phyloP scores from a whole-genome alignment of 768 basidiomycete genomes.

The Tricholoma matsutake region DNA sequence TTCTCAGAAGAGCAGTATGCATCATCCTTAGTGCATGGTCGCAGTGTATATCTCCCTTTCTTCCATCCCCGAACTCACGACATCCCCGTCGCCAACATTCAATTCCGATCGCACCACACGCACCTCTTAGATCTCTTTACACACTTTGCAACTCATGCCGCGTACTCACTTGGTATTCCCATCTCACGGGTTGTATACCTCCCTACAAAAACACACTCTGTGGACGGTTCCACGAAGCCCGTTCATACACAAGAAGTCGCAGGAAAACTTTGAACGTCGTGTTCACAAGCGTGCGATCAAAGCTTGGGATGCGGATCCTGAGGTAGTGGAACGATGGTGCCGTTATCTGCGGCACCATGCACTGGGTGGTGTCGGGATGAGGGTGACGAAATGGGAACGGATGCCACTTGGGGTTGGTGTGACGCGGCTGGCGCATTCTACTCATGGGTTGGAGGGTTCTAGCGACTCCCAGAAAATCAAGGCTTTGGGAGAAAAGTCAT shows the following conservation, averaged over 20 bases:
- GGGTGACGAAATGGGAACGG: constrained; percentile 75
- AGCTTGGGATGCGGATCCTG: constrained; percentile 83
- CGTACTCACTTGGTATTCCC: constrained; percentile 81
- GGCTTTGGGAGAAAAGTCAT: constrained; percentile 26
- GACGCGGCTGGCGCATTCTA: constrained; percentile 19
- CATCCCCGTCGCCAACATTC: constrained; percentile 78
- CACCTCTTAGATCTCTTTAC: constrained; percentile 72
- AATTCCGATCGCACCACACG: constrained; percentile 76
- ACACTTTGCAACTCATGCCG: constrained; percentile 82
- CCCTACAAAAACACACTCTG: constrained; percentile 70
- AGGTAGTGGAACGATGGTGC: constrained; percentile 78
- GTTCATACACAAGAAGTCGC: constrained; percentile 89
- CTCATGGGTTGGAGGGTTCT: constrained; percentile 23
- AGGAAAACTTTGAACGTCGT: constrained; percentile 91
- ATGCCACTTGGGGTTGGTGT: constrained; percentile 48
- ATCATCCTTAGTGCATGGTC: constrained; percentile 59
- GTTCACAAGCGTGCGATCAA: constrained; percentile 86
- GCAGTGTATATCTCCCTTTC: constrained; percentile 50
- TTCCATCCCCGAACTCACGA: constrained; percentile 60
- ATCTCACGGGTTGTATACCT: constrained; percentile 60
- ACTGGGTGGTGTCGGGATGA: constrained; percentile 85
- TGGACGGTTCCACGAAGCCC: constrained; percentile 87
- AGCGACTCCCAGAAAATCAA: constrained; percentile 20
- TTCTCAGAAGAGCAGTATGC: constrained; percentile 47
- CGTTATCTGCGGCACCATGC: constrained; percentile 73